Evolutionary conservation across 345 rosid genomes (phyloP).

Genomic region (Punica granatum): DNA sequence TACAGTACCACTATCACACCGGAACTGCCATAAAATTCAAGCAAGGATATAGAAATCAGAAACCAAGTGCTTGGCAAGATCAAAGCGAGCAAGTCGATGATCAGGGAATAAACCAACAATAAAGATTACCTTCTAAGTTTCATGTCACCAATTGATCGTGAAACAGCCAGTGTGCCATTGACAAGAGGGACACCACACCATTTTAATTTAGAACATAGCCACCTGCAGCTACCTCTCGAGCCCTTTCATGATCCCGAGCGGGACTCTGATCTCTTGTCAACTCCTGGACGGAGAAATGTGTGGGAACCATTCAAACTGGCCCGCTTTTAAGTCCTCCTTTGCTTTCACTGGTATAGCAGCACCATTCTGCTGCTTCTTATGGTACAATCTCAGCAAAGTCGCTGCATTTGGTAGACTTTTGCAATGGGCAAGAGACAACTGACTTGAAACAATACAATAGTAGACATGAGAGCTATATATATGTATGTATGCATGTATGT

Average conservation of each 20-base stretch:
- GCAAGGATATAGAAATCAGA: slow-evolving; percentile 1
- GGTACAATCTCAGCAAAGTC: slow-evolving; percentile 57
- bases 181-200: slow-evolving; percentile 80
- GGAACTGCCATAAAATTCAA: slow-evolving; percentile 28
- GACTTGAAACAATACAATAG: too few species aligned
- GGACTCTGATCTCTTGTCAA: slow-evolving; percentile 84
- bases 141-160: slow-evolving; percentile 84
- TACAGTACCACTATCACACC: slow-evolving; percentile 88
- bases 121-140: slow-evolving; percentile 49
- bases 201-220: slow-evolving; percentile 59
- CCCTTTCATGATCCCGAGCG: slow-evolving; percentile 78
- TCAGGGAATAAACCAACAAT: neutral
- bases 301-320: slow-evolving; percentile 34
- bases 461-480: too few species aligned
- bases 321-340: slow-evolving; percentile 30
- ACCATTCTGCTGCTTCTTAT: slow-evolving; percentile 48
- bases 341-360: slow-evolving; percentile 33
- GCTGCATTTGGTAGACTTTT: slow-evolving; percentile 40
- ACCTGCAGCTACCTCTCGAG: slow-evolving; percentile 78
- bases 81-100: too few species aligned
- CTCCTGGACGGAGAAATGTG: slow-evolving; percentile 53
- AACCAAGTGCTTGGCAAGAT: too few species aligned
- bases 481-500: too few species aligned
- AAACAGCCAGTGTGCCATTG: slow-evolving; percentile 78
- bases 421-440: neutral